Evolutionary conservation across 257 asterid genomes (phyloP), one percentile per base, ranked within the genome.

Genomic region (Misopates orontium): DNA sequence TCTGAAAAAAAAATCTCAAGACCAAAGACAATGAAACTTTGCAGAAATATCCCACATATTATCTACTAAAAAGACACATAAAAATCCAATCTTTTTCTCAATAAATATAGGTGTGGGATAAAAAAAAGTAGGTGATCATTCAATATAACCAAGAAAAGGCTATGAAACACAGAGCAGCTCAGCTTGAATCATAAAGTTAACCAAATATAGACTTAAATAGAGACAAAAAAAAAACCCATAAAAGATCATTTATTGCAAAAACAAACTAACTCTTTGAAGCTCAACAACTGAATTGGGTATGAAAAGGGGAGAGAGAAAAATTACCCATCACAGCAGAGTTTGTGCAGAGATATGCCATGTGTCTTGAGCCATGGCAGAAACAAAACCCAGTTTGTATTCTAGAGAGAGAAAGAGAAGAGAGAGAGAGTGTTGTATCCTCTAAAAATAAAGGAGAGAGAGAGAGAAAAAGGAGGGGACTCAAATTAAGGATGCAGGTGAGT

Each of bases 281-380:
- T 28, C 20, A 56, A 4, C 50, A 59, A 10, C 17, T 9, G 28
- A 8, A 8, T n/a, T 71, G 22, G 9, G 5, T 36, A 3, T 36
- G 6, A 50, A 17, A 52, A 63, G 20, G 17, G 28, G n/a, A 58
- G 31, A 41, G 8, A 16, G n/a, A 22, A 22, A 56, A 44, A 64
- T 52, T 84, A 81, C 90, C 84, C 71, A 58, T 68, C 21, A 18
- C 40, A 61, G 39, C 59, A 72, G 60, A 75, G 52, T 66, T 66
- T 65, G 24, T 20, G 19, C 65, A 77, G 70, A 72, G n/a, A 56
- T 5, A 60, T 56, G 72, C 70, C 28, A 73, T 74, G 74, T 71
- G 74, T 60, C 57, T 49, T 68, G 64, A 19, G 39, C 83, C 74
- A 74, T 71, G 67, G 75, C 75, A 41, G 59, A 60, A 44, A 42